Evolutionary conservation across 1,284 basidiomycete genomes (phyloP), one percentile per base, ranked within the genome.

Genomic region (Moniliella sp.): DNA sequence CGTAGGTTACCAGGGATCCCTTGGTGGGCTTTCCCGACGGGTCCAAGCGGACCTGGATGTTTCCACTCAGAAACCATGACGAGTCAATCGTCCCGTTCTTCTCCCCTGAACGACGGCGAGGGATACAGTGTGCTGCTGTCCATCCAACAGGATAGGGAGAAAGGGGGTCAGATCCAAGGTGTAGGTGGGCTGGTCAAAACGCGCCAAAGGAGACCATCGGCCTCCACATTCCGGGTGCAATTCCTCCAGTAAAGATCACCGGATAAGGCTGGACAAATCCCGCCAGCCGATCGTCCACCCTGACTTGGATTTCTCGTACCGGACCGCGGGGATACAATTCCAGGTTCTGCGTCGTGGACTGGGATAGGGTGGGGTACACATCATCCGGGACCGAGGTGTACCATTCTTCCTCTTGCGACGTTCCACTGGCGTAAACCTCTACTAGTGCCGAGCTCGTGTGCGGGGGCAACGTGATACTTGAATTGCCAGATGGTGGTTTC

Each of bases 191-290:
- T 78, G 66, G 44, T 80, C 75, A n/a, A 19, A 78, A 64, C 2
- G 77, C 75, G 8, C 77, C 76, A 46, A 76, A 79, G 2, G 76
- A 71, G 2, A 73, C 69, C 48, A 79, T 76, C 0, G 78, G 78
- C 37, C 76, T 68, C 78, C 78, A 81, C 26, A 73, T 67, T 1
- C 70, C 65, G 1, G 76, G 76, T 11, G 72, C 66, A 40, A 78
- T 71, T 0, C 75, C 77, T n/a, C 78, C 78, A 0, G 77, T 81
- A n/a, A n/a, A 81, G 25, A 80, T 71, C 17, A 75, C 72, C 2
- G 75, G 69, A 44, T 76, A 82, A 5, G 79, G 78, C 56, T 76
- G 74, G 2, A 68, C 75, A 12, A 71, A 68, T n/a, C 78, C 78
- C 5, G 77, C 77, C 5, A 82, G 64, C 43, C 63, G 62, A 1